A percentile compares a stretch with the other conserved stretches of the same genome.
These are phyloP conservation scores for Asterella californica DNA, from an alignment of 225 moss, liverwort and hornwort genomes.

Conservation along the genomic window DNA sequence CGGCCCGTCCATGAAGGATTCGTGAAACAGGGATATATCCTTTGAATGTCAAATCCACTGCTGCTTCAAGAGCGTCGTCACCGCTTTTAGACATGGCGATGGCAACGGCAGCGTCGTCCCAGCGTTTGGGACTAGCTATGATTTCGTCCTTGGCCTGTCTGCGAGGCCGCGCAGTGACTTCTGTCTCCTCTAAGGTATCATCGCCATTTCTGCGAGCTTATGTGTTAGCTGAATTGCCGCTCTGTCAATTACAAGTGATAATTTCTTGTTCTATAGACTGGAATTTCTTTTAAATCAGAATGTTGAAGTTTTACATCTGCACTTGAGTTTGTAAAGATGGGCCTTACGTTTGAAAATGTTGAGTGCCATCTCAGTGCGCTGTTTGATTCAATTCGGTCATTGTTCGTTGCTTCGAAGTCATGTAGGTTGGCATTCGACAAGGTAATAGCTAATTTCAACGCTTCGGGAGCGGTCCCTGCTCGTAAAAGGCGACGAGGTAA, in stretches of 20 bases:
- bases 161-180: background rate
- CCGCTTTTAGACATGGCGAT: background rate
- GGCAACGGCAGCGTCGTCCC: conserved; percentile 3
- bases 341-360: background rate
- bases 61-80: background rate
- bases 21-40: background rate
- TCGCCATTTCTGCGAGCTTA: background rate
- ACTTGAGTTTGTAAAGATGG: background rate
- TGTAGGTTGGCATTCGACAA: background rate
- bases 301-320: background rate
- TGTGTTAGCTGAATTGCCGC: background rate
- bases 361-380: background rate
- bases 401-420: background rate
- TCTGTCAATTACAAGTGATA: background rate
- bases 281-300: too few species aligned
- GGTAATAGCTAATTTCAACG: background rate
- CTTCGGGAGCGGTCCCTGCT: background rate
- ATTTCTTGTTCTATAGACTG: background rate
- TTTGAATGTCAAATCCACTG: background rate
- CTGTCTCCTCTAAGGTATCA: conserved; percentile 1
- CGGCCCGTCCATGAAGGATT: background rate
- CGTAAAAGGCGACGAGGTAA: background rate
- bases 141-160: background rate
- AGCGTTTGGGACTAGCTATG: background rate
- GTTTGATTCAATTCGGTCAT: background rate